Conservation (phyloP, 805 yeast species). For the Myxozyma monticola region DNA sequence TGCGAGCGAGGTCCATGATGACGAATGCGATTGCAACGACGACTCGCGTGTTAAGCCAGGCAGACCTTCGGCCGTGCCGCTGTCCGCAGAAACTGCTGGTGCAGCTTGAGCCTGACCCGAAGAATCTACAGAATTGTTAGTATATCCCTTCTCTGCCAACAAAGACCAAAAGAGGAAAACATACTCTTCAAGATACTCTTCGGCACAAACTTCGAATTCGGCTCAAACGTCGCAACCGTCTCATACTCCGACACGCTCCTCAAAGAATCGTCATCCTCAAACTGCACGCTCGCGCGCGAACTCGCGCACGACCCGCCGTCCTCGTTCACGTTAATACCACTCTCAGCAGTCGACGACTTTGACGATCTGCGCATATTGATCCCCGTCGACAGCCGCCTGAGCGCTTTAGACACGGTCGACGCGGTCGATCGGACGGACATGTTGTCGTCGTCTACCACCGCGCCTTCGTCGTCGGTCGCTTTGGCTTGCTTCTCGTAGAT, state of each 20-base stretch:
- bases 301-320: too few relatives aligned
- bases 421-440: conserved; percentile 21
- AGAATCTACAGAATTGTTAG: too few relatives aligned
- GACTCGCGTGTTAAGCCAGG: conserved; percentile 19
- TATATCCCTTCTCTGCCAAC: background rate
- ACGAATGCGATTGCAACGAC: conserved; percentile 13
- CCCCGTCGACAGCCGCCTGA: conserved; percentile 7
- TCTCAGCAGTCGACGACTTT: conserved; percentile 1
- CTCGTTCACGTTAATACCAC: too few relatives aligned
- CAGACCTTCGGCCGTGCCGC: background rate
- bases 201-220: conserved; percentile 7
- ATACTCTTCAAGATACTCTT: conserved; percentile 21
- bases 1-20: conserved; percentile 12
- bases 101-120: conserved; percentile 2
- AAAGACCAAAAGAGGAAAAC: background rate
- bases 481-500: background rate
- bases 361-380: conserved; percentile 3
- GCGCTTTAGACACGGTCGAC: conserved; percentile 24
- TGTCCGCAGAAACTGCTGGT: background rate
- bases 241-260: conserved; percentile 1
- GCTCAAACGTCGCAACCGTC: conserved; percentile 2
- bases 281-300: too few relatives aligned
- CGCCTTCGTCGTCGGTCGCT: background rate
- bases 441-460: conserved; percentile 6
- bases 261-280: background rate